Evolutionary conservation across 148 eudicot genomes (phyloP).

Genomic region (Nepenthes gracilis): DNA sequence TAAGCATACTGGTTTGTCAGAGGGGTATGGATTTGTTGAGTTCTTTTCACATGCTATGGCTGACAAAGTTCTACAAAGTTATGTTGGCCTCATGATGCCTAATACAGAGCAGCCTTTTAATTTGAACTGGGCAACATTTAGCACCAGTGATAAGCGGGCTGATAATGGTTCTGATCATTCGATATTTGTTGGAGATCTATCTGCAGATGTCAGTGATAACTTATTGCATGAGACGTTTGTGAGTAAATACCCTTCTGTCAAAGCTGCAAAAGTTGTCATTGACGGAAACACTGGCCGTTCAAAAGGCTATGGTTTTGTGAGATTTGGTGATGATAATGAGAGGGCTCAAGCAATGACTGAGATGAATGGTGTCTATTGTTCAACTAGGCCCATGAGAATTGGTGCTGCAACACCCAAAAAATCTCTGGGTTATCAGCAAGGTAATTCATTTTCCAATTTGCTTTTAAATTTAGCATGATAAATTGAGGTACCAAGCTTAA

Average conservation of each 20-base stretch:
- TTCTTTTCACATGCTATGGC: slow-evolving; percentile 63
- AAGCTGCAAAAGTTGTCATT: slow-evolving; percentile 94
- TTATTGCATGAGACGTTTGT: slow-evolving; percentile 74
- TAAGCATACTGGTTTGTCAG: slow-evolving; percentile 71
- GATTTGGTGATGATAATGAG: slow-evolving; percentile 93
- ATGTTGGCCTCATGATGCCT: slow-evolving; percentile 56
- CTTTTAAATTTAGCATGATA: too few species aligned
- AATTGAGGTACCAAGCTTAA: too few species aligned
- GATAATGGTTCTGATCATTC: slow-evolving; percentile 86
- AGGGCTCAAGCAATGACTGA: slow-evolving; percentile 84
- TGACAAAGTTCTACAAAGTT: slow-evolving; percentile 62
- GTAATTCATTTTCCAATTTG: slow-evolving; percentile 7
- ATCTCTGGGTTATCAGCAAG: slow-evolving; percentile 79
- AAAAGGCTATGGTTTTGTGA: slow-evolving; percentile 94
- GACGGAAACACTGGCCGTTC: slow-evolving; percentile 90
- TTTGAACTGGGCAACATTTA: slow-evolving; percentile 89
- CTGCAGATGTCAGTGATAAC: slow-evolving; percentile 85
- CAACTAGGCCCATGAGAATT: slow-evolving; percentile 91
- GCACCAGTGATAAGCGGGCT: slow-evolving; percentile 80
- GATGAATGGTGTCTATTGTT: slow-evolving; percentile 87
- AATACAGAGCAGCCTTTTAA: slow-evolving; percentile 77
- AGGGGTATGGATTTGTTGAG: slow-evolving; percentile 96
- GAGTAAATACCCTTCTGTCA: slow-evolving; percentile 74
- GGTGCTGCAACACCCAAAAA: slow-evolving; percentile 94
- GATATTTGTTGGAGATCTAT: slow-evolving; percentile 98